Conservation (phyloP, 148 eudicot genomes). For the Camellia granthamiana region DNA sequence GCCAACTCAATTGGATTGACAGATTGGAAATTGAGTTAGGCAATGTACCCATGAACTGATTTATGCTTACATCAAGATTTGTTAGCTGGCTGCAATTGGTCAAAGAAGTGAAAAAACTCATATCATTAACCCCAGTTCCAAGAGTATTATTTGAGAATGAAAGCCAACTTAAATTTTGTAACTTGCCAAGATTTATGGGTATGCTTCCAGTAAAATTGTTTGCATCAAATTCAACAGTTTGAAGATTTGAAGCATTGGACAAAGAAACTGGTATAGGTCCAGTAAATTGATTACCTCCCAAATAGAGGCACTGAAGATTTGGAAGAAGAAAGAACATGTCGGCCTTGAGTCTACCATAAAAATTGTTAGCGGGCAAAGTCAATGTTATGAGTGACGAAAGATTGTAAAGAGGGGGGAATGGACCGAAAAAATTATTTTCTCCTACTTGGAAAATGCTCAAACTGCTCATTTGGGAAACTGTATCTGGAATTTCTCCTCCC, state of each 20-base stretch:
- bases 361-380: not conserved
- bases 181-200: not conserved
- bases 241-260: not conserved
- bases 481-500: not conserved
- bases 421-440: not conserved
- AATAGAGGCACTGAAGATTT: not conserved
- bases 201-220: conserved; percentile 3
- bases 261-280: conserved; percentile 8
- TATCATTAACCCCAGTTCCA: too few species aligned
- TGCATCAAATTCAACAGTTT: not conserved
- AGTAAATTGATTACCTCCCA: not conserved
- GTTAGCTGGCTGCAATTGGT: too few species aligned
- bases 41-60: too few species aligned
- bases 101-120: too few species aligned
- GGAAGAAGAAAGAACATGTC: not conserved
- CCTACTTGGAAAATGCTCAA: not conserved
- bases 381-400: not conserved
- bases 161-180: not conserved
- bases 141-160: too few species aligned
- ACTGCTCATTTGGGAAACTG: not conserved
- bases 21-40: too few species aligned
- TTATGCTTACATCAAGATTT: too few species aligned
- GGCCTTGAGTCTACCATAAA: not conserved
- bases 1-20: too few species aligned
- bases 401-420: not conserved